Conservation (phyloP, 1,139 yeast genomes). For the Lodderomyces theae region DNA sequence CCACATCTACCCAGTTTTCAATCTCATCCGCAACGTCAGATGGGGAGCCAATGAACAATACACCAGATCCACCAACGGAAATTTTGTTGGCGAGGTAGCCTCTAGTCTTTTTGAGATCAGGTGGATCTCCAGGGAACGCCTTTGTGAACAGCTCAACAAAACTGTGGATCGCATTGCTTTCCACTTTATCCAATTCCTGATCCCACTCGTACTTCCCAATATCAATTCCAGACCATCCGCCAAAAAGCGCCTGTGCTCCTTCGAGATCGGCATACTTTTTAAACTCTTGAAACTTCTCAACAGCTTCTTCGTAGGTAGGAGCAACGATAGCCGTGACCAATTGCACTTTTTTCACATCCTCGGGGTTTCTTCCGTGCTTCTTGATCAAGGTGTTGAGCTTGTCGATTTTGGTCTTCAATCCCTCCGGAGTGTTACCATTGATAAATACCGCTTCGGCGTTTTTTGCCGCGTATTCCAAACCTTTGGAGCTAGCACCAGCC, state of each 20-base stretch:
- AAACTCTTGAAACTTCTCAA: conserved; percentile 26
- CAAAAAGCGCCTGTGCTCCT: conserved; percentile 35
- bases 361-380: conserved; percentile 28
- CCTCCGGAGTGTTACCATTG: conserved; percentile 27
- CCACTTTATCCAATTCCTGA: conserved; percentile 27
- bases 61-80: conserved; percentile 24
- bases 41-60: conserved; percentile 23
- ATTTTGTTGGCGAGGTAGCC: conserved; percentile 23
- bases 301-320: conserved; percentile 34
- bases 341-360: conserved; percentile 29
- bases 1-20: conserved; percentile 27
- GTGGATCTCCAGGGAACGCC: conserved; percentile 24
- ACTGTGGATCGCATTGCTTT: conserved; percentile 26
- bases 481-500: conserved; percentile 45
- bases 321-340: conserved; percentile 31
- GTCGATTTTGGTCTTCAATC: conserved; percentile 25
- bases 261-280: conserved; percentile 29
- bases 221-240: conserved; percentile 37
- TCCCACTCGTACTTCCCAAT: conserved; percentile 26
- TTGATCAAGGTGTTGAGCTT: conserved; percentile 26
- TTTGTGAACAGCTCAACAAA: conserved; percentile 30
- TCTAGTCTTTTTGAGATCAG: conserved; percentile 23
- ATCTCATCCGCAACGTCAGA: conserved; percentile 27
- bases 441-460: conserved; percentile 43
- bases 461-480: conserved; percentile 41